phyloP scores from a whole-genome alignment of 345 rosid species.

The Sonneratia caseolaris region DNA sequence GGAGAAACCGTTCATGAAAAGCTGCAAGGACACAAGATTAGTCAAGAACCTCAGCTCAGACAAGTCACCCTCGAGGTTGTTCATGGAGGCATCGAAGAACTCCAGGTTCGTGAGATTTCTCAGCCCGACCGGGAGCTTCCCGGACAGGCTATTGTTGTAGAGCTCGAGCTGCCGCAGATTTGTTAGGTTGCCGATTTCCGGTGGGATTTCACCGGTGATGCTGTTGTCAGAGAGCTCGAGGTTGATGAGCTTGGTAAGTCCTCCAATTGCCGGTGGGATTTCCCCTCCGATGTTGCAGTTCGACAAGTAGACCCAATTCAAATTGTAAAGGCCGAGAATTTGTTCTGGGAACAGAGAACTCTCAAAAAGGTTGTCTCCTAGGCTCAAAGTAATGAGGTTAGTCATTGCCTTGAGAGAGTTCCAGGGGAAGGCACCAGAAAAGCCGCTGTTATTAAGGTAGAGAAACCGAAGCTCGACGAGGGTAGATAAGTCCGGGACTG shows the following conservation, averaged over 20 bases:
- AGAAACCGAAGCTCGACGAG: constrained; percentile 13
- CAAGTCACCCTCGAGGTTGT: constrained; percentile 26
- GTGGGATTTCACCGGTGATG: constrained; percentile 20
- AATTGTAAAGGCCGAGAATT: constrained; percentile 19
- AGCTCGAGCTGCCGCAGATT: constrained; percentile 34
- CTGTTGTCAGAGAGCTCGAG: constrained; percentile 26
- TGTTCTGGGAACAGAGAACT: constrained; percentile 22
- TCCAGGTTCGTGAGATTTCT: constrained; percentile 33
- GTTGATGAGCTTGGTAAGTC: constrained; percentile 23
- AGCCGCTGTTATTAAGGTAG: constrained; percentile 12
- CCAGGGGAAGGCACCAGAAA: constrained; percentile 31
- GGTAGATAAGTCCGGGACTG: constrained; percentile 15
- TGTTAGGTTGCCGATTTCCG: constrained; percentile 21
- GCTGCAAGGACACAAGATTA: constrained; percentile 29
- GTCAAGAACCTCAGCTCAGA: constrained; percentile 22
- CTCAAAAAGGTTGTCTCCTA: constrained; percentile 33
- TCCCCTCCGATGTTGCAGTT: constrained; percentile 26
- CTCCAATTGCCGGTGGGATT: constrained; percentile 29
- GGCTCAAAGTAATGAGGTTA: constrained; percentile 20
- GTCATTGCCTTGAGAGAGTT: constrained; percentile 21
- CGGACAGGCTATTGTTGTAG: constrained; percentile 25
- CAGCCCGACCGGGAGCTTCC: constrained; percentile 27
- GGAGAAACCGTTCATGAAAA: constrained; percentile 20
- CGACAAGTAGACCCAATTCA: constrained; percentile 30
- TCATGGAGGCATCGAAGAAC: constrained; percentile 28